These are phyloP conservation scores for Leishmania turanica DNA, from an alignment of 208 protist species.

Conservation along the genomic window DNA sequence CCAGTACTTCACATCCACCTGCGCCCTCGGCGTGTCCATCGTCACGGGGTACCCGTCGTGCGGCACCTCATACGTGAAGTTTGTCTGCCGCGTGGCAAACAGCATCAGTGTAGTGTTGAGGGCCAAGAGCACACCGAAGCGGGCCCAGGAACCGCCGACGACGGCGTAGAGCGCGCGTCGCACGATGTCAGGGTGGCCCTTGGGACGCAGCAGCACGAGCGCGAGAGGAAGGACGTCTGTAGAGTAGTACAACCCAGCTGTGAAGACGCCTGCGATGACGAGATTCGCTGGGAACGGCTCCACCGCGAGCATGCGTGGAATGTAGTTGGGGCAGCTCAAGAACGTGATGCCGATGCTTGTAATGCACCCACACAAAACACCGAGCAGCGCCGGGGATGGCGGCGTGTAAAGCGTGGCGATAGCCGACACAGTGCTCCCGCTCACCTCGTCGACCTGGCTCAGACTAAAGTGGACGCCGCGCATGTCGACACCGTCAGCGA, in stretches of 20 bases:
- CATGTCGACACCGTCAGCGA: neutral
- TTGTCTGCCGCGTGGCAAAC: conserved; percentile 70
- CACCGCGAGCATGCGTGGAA: conserved; percentile 72
- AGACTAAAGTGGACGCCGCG: conserved; percentile 25
- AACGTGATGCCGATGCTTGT: conserved; percentile 49
- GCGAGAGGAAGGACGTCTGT: conserved; percentile 50
- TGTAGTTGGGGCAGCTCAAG: conserved; percentile 67
- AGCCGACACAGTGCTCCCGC: conserved; percentile 45
- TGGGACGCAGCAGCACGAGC: conserved; percentile 26
- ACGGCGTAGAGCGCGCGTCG: conserved; percentile 12
- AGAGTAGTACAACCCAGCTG: conserved; percentile 55
- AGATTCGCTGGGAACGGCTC: conserved; percentile 68
- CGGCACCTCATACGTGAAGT: conserved; percentile 59
- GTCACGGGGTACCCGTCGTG: conserved; percentile 56
- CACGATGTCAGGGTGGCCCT: conserved; percentile 17
- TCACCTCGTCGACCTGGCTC: conserved; percentile 32
- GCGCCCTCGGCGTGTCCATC: conserved; percentile 30
- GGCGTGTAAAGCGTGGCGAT: conserved; percentile 51
- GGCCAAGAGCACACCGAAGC: conserved; percentile 39
- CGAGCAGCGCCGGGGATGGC: conserved; percentile 36
- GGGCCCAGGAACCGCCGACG: conserved; percentile 36
- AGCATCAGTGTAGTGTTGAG: conserved; percentile 53
- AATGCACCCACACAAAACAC: conserved; percentile 50
- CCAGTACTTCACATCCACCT: conserved; percentile 59
- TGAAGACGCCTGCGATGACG: conserved; percentile 48